These are phyloP conservation scores for Penicillium vulpinum DNA, from an alignment of 2,329 filamentous ascomycete species.

Conservation along the genomic window DNA sequence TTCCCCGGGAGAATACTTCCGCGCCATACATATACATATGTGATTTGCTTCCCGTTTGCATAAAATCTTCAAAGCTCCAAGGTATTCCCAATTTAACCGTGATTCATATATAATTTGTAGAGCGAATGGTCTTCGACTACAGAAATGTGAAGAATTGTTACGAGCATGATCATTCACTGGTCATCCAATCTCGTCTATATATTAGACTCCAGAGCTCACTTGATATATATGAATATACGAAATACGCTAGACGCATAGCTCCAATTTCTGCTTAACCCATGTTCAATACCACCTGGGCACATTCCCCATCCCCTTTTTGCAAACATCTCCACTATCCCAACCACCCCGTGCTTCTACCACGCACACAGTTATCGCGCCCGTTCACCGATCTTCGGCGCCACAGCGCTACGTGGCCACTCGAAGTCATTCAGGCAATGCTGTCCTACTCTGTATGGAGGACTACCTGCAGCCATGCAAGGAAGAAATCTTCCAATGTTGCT, in stretches of 20 bases:
- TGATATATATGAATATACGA: neutral
- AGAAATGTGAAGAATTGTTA: neutral
- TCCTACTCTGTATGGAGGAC: neutral
- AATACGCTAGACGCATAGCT: no score
- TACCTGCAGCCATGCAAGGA: neutral
- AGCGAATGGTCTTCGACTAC: neutral
- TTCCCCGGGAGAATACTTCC: slow-evolving; percentile 11
- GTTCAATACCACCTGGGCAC: neutral
- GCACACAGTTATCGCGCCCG: neutral
- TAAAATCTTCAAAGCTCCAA: neutral
- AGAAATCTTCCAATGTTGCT: neutral
- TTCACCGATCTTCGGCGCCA: neutral
- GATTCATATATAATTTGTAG: slow-evolving; percentile 6
- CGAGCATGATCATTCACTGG: neutral
- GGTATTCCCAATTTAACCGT: slow-evolving; percentile 4
- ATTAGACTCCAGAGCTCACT: neutral
- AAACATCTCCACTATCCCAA: neutral
- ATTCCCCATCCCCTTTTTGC: neutral
- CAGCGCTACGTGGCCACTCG: neutral
- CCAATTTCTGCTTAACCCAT: neutral
- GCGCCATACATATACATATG: neutral
- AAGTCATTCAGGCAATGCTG: neutral
- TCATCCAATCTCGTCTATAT: neutral
- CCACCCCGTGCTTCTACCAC: neutral
- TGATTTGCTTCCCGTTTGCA: neutral